Conservation (phyloP, 768 basidiomycete species). For the Daedalea quercina region DNA sequence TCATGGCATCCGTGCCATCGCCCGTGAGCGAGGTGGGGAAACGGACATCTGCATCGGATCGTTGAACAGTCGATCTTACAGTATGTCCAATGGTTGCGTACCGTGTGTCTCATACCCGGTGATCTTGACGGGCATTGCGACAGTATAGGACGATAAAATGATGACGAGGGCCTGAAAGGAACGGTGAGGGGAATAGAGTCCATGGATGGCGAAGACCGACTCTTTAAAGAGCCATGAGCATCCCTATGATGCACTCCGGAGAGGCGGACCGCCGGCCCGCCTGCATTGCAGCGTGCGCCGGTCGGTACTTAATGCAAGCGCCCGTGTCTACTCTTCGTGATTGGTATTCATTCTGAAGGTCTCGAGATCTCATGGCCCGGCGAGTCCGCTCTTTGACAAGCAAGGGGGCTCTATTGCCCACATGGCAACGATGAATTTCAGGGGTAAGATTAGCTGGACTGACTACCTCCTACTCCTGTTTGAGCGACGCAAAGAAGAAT, state of each 20-base stretch:
- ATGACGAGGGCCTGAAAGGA: neutral
- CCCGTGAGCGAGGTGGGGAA: conserved; percentile 90
- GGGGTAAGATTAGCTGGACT: neutral
- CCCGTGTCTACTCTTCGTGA: neutral
- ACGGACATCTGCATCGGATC: conserved; percentile 51
- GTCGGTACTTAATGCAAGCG: neutral
- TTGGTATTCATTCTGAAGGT: neutral
- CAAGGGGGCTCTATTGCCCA: neutral
- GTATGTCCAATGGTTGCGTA: conserved; percentile 16
- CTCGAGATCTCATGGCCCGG: neutral
- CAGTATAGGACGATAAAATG: neutral
- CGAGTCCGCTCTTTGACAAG: neutral
- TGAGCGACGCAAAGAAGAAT: conserved; percentile 6
- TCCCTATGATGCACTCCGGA: neutral
- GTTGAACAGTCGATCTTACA: neutral
- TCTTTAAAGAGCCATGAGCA: neutral
- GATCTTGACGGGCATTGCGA: conserved; percentile 34
- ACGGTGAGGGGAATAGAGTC: neutral
- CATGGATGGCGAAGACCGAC: neutral
- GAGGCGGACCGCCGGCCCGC: neutral
- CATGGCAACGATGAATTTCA: too few species aligned
- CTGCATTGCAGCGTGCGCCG: neutral
- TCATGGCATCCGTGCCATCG: conserved; percentile 95
- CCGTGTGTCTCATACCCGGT: conserved; percentile 55
- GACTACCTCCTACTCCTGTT: neutral